phyloP scores from a whole-genome alignment of 208 protist genomes.

The Trypanosoma melophagium region DNA sequence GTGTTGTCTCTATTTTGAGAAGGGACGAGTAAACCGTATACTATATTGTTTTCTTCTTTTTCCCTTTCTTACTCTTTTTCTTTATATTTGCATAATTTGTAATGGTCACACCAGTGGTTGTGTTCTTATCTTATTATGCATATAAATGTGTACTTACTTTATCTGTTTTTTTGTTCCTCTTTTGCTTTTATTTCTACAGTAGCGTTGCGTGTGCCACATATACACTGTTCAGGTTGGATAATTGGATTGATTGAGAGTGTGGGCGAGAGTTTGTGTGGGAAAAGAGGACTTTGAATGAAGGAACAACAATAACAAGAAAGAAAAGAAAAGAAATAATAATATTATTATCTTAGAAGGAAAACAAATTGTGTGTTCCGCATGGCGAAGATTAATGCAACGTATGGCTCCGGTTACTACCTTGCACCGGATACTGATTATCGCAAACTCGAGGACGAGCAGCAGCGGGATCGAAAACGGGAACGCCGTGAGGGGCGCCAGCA shows the following conservation, averaged over 20 bases:
- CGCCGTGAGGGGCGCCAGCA: slow-evolving; percentile 14
- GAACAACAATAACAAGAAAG: slow-evolving; percentile 31
- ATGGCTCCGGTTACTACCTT: slow-evolving; percentile 85
- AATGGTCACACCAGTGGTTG: not conserved
- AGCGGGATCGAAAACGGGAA: slow-evolving; percentile 45
- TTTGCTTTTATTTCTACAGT: too few relatives aligned
- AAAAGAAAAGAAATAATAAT: slow-evolving; percentile 3
- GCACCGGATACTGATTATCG: slow-evolving; percentile 79
- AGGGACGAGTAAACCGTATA: not conserved
- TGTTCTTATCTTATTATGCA: not conserved
- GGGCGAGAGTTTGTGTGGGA: too few relatives aligned
- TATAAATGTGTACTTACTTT: slow-evolving; percentile 12
- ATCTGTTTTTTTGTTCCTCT: too few relatives aligned
- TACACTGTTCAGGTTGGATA: too few relatives aligned
- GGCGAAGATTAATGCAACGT: slow-evolving; percentile 89
- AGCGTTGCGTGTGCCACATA: too few relatives aligned
- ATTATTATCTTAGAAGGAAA: not conserved
- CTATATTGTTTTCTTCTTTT: slow-evolving; percentile 2
- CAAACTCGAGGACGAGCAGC: slow-evolving; percentile 72
- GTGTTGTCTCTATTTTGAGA: slow-evolving; percentile 8
- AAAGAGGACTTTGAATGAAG: not conserved
- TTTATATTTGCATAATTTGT: not conserved
- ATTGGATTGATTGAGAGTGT: too few relatives aligned
- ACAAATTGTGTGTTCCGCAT: slow-evolving; percentile 21
- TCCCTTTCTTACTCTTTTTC: slow-evolving; percentile 19